phyloP scores from a whole-genome alignment of 78 protist genomes.

The Dictyostelium firmibasis region DNA sequence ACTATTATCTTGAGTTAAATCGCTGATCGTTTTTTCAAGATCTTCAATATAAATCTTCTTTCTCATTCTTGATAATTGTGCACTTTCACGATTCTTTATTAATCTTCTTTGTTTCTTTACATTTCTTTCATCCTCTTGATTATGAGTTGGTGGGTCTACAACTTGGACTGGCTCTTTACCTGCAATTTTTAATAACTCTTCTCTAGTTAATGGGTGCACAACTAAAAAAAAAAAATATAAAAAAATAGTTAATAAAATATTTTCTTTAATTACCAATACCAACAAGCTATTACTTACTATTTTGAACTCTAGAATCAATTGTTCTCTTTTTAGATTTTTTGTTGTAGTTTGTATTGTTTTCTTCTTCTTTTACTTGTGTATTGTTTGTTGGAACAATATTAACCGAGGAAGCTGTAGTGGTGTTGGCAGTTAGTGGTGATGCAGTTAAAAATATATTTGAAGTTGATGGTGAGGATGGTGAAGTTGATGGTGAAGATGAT shows the following conservation, averaged over 20 bases:
- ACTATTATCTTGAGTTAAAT: constrained; percentile 41
- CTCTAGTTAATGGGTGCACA: constrained; percentile 75
- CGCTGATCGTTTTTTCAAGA: constrained; percentile 65
- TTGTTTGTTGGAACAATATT: background rate
- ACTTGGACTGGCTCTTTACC: constrained; percentile 69
- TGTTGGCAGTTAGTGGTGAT: background rate
- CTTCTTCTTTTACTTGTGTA: background rate
- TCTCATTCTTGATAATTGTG: constrained; percentile 79
- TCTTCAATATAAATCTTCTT: constrained; percentile 79
- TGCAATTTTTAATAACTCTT: constrained; percentile 50
- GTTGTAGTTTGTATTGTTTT: background rate
- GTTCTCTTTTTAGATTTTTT: constrained; percentile 52
- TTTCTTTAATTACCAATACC: no score
- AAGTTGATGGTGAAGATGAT: background rate
- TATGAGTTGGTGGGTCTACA: constrained; percentile 15
- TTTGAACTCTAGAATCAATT: constrained; percentile 59
- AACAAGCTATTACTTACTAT: constrained; percentile 8
- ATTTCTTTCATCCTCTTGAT: constrained; percentile 32
- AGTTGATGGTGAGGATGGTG: background rate
- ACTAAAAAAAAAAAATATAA: background rate
- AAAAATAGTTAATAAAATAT: background rate
- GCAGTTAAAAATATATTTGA: background rate
- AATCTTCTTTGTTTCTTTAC: constrained; percentile 81
- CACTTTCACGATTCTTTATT: constrained; percentile 79
- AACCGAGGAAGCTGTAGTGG: background rate